Conservation (phyloP, 2,329 filamentous ascomycete genomes). For the Monilinia aucupariae region DNA sequence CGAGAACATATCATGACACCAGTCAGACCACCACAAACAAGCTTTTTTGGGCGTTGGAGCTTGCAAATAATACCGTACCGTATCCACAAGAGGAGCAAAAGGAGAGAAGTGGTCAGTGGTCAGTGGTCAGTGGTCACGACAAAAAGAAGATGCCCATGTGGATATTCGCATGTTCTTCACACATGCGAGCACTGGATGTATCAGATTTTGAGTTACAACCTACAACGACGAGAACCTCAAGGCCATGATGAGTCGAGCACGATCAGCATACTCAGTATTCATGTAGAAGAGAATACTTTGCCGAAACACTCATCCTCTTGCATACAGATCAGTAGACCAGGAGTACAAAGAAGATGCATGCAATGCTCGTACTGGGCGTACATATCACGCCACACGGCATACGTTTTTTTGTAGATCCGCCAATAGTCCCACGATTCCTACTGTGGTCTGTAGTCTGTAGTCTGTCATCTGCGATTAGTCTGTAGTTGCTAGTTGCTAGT, state of each 20-base stretch:
- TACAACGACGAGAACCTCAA: neutral
- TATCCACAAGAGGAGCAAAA: neutral
- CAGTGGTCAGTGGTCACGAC: neutral
- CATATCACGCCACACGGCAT: conserved; percentile 10
- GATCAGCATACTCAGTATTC: neutral
- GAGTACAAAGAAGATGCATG: conserved; percentile 7
- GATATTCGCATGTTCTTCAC: no score
- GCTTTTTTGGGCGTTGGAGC: neutral
- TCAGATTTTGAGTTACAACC: neutral
- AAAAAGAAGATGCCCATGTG: neutral
- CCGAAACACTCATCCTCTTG: neutral
- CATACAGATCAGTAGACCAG: no score
- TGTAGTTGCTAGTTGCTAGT: no score
- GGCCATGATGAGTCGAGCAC: neutral
- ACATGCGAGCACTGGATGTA: no score
- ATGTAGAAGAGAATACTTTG: no score
- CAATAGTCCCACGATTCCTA: no score
- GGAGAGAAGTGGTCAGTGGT: conserved; percentile 1
- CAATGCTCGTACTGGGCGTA: neutral
- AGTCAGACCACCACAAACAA: conserved; percentile 4
- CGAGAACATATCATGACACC: neutral
- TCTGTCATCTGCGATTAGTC: no score
- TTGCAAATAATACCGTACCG: no score
- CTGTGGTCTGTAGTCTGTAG: no score
- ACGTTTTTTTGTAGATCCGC: conserved; percentile 8